Evolutionary conservation across 2,329 filamentous ascomycete species (phyloP).

Genomic region (Atkinsonella hypoxylon): DNA sequence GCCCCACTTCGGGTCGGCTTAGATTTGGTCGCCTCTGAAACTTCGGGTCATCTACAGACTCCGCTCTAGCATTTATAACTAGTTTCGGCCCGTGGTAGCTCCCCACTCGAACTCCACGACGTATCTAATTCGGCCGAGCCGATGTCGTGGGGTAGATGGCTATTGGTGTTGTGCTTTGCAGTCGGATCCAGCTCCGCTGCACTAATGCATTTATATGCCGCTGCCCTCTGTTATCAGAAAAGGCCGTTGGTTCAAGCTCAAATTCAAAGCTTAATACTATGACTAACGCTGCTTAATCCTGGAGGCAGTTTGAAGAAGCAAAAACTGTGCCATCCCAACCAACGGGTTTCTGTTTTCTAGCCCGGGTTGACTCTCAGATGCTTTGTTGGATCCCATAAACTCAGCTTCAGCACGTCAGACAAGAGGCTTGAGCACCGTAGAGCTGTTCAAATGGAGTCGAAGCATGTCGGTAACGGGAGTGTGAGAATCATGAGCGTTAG

Average conservation of each 20-base stretch:
- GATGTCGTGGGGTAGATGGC: not conserved
- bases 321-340: not conserved
- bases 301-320: not conserved
- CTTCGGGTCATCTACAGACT: no score
- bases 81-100: not conserved
- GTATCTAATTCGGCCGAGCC: not conserved
- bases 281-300: not conserved
- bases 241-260: not conserved
- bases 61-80: no score
- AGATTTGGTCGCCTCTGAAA: no score
- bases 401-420: not conserved
- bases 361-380: not conserved
- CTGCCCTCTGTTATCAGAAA: not conserved
- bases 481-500: not conserved
- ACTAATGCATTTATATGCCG: not conserved
- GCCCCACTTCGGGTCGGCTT: no score
- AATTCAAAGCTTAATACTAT: not conserved
- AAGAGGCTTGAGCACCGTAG: not conserved
- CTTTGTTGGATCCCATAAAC: not conserved
- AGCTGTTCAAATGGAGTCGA: conserved; percentile 1
- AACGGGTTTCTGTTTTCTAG: not conserved
- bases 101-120: not conserved
- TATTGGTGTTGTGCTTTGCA: not conserved
- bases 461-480: not conserved
- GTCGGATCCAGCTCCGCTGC: no score